Evolutionary conservation across 2,329 filamentous ascomycete genomes (phyloP).

Genomic region (Aspergillus oerlinghausenensis): DNA sequence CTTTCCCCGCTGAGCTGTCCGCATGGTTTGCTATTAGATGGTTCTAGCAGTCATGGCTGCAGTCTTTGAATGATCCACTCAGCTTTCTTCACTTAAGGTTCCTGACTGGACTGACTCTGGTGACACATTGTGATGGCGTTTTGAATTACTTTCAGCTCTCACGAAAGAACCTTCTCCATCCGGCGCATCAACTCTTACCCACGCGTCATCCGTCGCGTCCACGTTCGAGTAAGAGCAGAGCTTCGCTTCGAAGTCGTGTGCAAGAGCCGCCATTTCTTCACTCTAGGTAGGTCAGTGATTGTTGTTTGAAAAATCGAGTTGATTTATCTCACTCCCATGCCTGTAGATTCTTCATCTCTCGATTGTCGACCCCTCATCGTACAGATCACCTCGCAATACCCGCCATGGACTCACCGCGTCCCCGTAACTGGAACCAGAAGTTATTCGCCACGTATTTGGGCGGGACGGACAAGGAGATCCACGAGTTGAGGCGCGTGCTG

Average conservation of each 20-base stretch:
- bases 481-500: not conserved
- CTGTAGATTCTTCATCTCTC: not conserved
- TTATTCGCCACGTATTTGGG: not conserved
- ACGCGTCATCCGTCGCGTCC: not conserved
- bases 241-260: not conserved
- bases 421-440: conserved; percentile 3
- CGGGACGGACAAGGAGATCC: not conserved
- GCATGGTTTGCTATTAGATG: not conserved
- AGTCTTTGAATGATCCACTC: not conserved
- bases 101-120: not conserved
- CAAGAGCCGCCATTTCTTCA: not conserved
- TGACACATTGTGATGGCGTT: not conserved
- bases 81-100: not conserved
- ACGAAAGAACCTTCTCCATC: not conserved
- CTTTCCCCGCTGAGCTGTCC: not conserved
- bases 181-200: not conserved
- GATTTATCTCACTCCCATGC: not conserved
- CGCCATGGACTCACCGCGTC: not conserved
- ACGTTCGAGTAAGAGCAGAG: not conserved
- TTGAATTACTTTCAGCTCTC: not conserved
- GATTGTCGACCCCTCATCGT: not conserved
- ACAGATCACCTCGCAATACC: not conserved
- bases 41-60: not conserved
- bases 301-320: not conserved
- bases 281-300: not conserved